Percentiles rank a stretch among this genome's conserved stretches.
Conservation (phyloP, 78 protist species). For the Pigoraptor vietnamica region DNA sequence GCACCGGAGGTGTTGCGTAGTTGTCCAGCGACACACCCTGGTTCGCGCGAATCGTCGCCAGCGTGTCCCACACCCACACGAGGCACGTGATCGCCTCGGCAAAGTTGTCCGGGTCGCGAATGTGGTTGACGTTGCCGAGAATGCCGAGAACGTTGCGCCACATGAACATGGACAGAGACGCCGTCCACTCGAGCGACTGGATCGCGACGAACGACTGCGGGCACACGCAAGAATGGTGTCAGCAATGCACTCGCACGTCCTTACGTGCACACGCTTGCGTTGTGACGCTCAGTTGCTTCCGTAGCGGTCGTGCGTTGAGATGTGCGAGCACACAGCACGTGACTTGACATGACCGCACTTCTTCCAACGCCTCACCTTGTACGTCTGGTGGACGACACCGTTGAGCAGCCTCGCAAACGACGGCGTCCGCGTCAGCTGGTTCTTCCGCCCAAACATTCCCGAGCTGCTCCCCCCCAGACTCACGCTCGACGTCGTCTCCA, state of each 20-base stretch:
- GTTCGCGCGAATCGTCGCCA: neutral
- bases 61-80: neutral
- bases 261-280: neutral
- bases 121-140: conserved; percentile 26
- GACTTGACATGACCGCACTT: neutral
- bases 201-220: neutral
- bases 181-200: neutral
- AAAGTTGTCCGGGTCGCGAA: neutral
- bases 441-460: too few relatives aligned
- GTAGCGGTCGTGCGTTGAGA: too few relatives aligned
- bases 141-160: neutral
- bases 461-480: neutral
- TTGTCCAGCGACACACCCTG: conserved; percentile 14
- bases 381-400: neutral
- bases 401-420: neutral
- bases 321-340: too few relatives aligned
- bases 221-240: neutral
- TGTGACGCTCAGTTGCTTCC: neutral
- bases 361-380: neutral
- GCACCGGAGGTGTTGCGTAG: neutral
- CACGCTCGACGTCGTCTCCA: neutral
- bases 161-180: neutral
- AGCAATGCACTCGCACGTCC: neutral
- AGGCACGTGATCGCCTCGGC: neutral
- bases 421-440: neutral